Percentiles rank a stretch among this genome's conserved stretches.
phyloP scores from a whole-genome alignment of 768 basidiomycete species.

The Lactifluus subvellereus region DNA sequence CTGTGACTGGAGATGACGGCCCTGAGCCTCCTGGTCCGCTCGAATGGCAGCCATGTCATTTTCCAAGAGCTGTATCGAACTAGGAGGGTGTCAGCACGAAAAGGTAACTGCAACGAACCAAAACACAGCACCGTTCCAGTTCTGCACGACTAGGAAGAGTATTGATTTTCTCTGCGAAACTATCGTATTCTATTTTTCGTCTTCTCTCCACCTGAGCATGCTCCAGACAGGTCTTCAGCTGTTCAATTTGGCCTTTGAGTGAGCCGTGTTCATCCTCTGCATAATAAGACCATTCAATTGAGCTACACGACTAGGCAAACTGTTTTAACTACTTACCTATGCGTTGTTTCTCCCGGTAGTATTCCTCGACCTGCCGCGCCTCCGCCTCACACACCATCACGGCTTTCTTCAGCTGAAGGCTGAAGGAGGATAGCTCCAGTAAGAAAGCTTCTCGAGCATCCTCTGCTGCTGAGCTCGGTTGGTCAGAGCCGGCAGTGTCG shows the following conservation, averaged over 20 bases:
- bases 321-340: constrained; percentile 49
- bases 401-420: constrained; percentile 69
- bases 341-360: constrained; percentile 61
- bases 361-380: constrained; percentile 78
- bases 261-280: constrained; percentile 67
- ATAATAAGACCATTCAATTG: constrained; percentile 1
- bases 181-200: constrained; percentile 84
- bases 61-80: constrained; percentile 63
- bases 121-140: constrained; percentile 58
- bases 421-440: constrained; percentile 71
- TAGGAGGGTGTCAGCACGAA: constrained; percentile 28
- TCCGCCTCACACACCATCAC: constrained; percentile 83
- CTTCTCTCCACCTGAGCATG: constrained; percentile 70
- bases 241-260: constrained; percentile 64
- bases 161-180: constrained; percentile 77
- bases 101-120: not conserved
- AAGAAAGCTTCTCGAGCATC: constrained; percentile 78
- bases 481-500: constrained; percentile 31
- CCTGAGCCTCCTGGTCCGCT: constrained; percentile 69
- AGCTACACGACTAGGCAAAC: constrained; percentile 10
- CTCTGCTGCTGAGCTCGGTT: constrained; percentile 38
- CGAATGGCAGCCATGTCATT: constrained; percentile 74
- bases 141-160: constrained; percentile 71
- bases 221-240: constrained; percentile 69
- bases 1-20: constrained; percentile 58